A percentile compares a stretch with the other conserved stretches of the same genome.
Evolutionary conservation across 2,329 filamentous ascomycete species (phyloP).

Genomic region (Shiraia bambusicola): DNA sequence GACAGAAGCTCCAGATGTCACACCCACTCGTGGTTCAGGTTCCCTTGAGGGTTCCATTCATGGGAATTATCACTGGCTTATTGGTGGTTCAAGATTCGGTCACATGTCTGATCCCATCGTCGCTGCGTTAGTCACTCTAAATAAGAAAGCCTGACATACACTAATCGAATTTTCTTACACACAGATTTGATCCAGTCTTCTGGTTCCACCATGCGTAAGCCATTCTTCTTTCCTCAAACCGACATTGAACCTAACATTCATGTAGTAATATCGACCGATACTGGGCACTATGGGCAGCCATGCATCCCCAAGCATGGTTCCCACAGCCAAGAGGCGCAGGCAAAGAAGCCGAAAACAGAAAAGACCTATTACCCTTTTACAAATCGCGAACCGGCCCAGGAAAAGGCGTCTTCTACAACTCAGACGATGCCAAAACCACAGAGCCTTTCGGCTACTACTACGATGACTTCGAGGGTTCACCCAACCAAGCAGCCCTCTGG

Average conservation of each 20-base stretch:
- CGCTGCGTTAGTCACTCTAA: neutral
- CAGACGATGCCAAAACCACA: neutral
- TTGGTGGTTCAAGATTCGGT: conserved; percentile 39
- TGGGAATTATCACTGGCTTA: neutral
- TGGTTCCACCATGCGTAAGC: conserved; percentile 4
- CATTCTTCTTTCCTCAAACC: neutral
- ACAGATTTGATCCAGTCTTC: conserved; percentile 4
- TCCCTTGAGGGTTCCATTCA: neutral
- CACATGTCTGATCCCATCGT: conserved; percentile 1
- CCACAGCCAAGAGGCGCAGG: neutral
- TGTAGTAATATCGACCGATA: neutral
- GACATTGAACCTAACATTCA: neutral
- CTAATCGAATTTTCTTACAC: too few relatives aligned
- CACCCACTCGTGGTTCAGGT: neutral
- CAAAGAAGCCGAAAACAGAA: neutral
- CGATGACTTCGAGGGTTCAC: neutral
- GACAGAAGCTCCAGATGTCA: neutral
- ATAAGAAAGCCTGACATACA: too few relatives aligned
- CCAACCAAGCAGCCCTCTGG: neutral
- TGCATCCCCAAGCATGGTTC: neutral
- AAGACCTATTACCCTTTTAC: neutral
- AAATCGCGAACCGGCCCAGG: neutral
- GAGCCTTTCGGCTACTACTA: neutral
- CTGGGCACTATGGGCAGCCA: neutral
- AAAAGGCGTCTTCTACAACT: neutral